These are phyloP conservation scores for Saussurea involucrata DNA, from an alignment of 129 eudicot genomes.

Conservation along the genomic window DNA sequence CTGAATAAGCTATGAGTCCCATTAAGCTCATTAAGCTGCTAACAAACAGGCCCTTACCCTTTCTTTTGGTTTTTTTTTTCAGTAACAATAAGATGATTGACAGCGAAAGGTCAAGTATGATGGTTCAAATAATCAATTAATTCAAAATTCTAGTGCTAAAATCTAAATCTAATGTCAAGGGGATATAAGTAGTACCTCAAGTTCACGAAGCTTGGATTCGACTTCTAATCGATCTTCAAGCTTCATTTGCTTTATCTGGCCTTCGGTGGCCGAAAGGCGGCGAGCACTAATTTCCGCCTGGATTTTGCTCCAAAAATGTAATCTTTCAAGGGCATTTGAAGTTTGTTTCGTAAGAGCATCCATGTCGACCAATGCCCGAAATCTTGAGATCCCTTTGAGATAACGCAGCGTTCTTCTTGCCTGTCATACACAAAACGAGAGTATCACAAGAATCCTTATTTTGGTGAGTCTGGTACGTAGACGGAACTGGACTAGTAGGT, in stretches of 20 bases:
- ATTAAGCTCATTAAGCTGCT: too few species aligned
- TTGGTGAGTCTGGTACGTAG: neutral
- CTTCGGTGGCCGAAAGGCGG: constrained; percentile 36
- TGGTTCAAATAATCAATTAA: too few species aligned
- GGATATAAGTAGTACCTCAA: constrained; percentile 39
- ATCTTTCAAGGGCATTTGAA: constrained; percentile 30
- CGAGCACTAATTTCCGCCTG: constrained; percentile 45
- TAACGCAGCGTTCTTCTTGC: constrained; percentile 42
- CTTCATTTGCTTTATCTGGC: constrained; percentile 36
- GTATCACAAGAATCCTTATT: neutral
- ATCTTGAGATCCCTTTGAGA: constrained; percentile 28
- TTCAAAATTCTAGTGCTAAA: neutral
- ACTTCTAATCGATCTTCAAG: constrained; percentile 41
- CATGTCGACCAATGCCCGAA: constrained; percentile 22
- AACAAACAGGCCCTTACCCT: too few species aligned
- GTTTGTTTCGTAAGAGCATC: constrained; percentile 32
- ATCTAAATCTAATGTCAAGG: neutral
- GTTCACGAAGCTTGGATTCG: constrained; percentile 49
- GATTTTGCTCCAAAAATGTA: constrained; percentile 57
- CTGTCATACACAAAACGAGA: constrained; percentile 23
- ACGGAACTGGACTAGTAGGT: neutral
- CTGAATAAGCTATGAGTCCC: too few species aligned
- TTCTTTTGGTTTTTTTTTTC: neutral
- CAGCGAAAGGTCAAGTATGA: neutral
- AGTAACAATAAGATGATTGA: neutral